Percentiles rank a stretch among this genome's conserved stretches.
phyloP scores from a whole-genome alignment of 1,284 basidiomycete genomes.

The Ceratobasidium sp. region DNA sequence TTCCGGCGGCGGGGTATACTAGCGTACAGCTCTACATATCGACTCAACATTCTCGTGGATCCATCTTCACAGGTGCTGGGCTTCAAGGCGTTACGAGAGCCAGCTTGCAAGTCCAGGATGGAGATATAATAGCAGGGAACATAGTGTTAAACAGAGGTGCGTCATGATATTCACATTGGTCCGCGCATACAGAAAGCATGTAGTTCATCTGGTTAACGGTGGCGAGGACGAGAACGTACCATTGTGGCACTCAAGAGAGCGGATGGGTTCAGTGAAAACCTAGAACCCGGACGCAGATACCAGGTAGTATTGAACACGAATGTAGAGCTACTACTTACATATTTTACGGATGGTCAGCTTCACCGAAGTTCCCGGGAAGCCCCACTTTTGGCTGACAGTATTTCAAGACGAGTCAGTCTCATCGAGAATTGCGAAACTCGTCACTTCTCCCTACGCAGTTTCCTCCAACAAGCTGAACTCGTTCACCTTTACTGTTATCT shows the following conservation, averaged over 20 bases:
- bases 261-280: slow-evolving; percentile 43
- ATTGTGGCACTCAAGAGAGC: slow-evolving; percentile 47
- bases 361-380: slow-evolving; percentile 46
- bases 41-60: slow-evolving; percentile 40
- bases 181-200: background rate
- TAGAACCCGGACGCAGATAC: slow-evolving; percentile 42
- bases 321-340: background rate
- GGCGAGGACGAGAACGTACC: slow-evolving; percentile 49
- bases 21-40: slow-evolving; percentile 47
- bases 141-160: slow-evolving; percentile 35
- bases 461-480: background rate
- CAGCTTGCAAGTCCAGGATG: slow-evolving; percentile 46
- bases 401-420: slow-evolving; percentile 44
- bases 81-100: slow-evolving; percentile 45
- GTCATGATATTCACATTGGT: background rate
- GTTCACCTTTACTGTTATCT: slow-evolving; percentile 48
- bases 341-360: slow-evolving; percentile 25
- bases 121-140: slow-evolving; percentile 48
- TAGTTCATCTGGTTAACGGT: slow-evolving; percentile 47
- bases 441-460: background rate
- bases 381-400: slow-evolving; percentile 47
- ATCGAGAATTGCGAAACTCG: slow-evolving; percentile 27
- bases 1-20: slow-evolving; percentile 48
- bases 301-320: slow-evolving; percentile 20
- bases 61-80: slow-evolving; percentile 43